Conservation (phyloP, 495 filamentous ascomycete species). For the Glutinoglossum americanum region DNA sequence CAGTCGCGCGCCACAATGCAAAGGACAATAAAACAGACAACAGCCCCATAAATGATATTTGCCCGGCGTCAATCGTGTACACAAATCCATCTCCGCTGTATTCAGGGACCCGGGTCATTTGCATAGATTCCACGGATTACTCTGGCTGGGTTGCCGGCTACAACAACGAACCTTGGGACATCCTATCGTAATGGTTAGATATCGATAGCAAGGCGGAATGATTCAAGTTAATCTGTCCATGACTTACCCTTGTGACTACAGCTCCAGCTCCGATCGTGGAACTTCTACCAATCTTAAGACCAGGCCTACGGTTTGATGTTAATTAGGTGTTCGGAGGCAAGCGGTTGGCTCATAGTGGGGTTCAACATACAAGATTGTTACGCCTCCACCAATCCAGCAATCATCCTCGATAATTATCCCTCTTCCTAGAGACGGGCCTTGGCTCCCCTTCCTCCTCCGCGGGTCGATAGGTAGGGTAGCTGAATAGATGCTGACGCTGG, state of each 20-base stretch:
- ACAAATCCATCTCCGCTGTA: neutral
- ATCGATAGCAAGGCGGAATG: neutral
- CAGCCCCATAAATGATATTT: neutral
- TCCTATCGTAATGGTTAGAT: conserved; percentile 19
- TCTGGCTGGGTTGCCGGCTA: conserved; percentile 39
- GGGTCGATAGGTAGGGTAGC: conserved; percentile 58
- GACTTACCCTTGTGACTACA: conserved; percentile 19
- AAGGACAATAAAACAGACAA: neutral
- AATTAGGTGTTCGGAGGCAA: neutral
- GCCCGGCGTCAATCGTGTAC: neutral
- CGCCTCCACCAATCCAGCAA: conserved; percentile 71
- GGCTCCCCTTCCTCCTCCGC: conserved; percentile 48
- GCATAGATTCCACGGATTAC: conserved; percentile 31
- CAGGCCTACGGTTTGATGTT: conserved; percentile 6
- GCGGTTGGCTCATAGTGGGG: neutral
- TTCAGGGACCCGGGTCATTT: conserved; percentile 3
- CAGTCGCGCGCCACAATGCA: neutral
- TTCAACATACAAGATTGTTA: conserved; percentile 47
- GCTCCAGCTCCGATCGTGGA: conserved; percentile 17
- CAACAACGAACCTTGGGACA: conserved; percentile 38
- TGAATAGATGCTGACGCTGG: conserved; percentile 71
- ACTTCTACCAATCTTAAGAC: conserved; percentile 17
- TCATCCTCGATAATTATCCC: conserved; percentile 70
- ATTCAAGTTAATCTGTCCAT: too few species aligned
- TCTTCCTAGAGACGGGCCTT: conserved; percentile 48